Conservation (phyloP, 345 rosid species). For the Salix exigua region DNA sequence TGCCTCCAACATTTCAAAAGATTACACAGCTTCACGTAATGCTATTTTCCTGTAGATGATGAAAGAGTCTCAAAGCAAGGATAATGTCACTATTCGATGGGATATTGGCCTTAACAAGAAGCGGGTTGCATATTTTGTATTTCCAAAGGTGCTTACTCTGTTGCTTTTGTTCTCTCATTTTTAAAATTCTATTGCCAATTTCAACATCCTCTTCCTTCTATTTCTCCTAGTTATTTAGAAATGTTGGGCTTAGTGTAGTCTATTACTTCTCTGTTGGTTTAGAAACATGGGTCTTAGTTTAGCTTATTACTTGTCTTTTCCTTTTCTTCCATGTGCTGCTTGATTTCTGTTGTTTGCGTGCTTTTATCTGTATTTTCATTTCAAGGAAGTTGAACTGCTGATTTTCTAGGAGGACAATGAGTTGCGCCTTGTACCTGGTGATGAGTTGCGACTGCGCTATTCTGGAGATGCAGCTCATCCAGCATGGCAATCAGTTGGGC, state of each 20-base stretch:
- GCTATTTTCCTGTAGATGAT: constrained; percentile 62
- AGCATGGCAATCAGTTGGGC: constrained; percentile 99
- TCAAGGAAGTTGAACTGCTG: constrained; percentile 20
- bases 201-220: not conserved
- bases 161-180: not conserved
- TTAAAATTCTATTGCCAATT: not conserved
- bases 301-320: not conserved
- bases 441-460: constrained; percentile 90
- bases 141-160: constrained; percentile 69
- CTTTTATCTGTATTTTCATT: constrained; percentile 8
- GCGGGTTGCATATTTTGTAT: constrained; percentile 87
- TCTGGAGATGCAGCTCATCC: constrained; percentile 98
- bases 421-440: constrained; percentile 92
- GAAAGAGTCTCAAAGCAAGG: constrained; percentile 99
- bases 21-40: constrained; percentile 12
- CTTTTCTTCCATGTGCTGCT: not conserved
- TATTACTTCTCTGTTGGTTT: not conserved
- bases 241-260: not conserved
- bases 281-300: not conserved
- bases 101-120: constrained; percentile 98
- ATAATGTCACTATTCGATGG: constrained; percentile 91
- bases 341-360: not conserved
- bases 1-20: not conserved
- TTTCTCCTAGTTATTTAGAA: not conserved
- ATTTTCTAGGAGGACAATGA: constrained; percentile 88